phyloP scores from a whole-genome alignment of 106 monocot genomes.

The Vanilla planifolia region DNA sequence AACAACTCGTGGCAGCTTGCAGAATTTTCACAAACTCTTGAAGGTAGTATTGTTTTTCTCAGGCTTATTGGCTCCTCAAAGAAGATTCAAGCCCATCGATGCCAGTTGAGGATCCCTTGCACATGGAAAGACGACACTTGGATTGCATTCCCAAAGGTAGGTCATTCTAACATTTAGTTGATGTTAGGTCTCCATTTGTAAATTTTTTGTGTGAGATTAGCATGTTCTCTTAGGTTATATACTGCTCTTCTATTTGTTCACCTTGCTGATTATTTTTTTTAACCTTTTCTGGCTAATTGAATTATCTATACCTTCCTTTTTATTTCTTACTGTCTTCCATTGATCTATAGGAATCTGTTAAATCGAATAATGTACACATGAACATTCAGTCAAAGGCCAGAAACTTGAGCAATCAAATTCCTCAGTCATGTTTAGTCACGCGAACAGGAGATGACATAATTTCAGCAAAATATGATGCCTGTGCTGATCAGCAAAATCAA shows the following conservation, averaged over 20 bases:
- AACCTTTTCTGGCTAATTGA: too few relatives aligned
- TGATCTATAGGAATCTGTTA: not conserved
- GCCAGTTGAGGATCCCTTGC: too few relatives aligned
- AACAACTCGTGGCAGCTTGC: constrained; percentile 35
- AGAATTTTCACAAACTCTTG: constrained; percentile 18
- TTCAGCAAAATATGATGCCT: not conserved
- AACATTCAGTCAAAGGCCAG: not conserved
- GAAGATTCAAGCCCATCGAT: constrained; percentile 25
- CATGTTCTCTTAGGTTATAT: too few relatives aligned
- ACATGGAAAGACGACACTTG: constrained; percentile 57
- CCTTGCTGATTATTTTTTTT: too few relatives aligned
- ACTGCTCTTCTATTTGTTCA: too few relatives aligned
- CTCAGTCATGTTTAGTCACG: too few relatives aligned
- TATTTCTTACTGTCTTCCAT: not conserved
- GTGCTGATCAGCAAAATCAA: not conserved
- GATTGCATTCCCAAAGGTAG: constrained; percentile 48
- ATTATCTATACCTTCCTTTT: too few relatives aligned
- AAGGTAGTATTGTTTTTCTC: constrained; percentile 23
- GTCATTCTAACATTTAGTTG: not conserved
- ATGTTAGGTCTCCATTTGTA: not conserved
- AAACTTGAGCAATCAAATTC: not conserved
- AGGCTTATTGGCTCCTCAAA: constrained; percentile 22
- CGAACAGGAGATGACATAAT: not conserved
- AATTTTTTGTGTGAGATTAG: too few relatives aligned
- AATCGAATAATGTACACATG: not conserved